Evolutionary conservation across 192 early-diverging fungal genomes (phyloP).

Genomic region (Backusella liffmaniae): DNA sequence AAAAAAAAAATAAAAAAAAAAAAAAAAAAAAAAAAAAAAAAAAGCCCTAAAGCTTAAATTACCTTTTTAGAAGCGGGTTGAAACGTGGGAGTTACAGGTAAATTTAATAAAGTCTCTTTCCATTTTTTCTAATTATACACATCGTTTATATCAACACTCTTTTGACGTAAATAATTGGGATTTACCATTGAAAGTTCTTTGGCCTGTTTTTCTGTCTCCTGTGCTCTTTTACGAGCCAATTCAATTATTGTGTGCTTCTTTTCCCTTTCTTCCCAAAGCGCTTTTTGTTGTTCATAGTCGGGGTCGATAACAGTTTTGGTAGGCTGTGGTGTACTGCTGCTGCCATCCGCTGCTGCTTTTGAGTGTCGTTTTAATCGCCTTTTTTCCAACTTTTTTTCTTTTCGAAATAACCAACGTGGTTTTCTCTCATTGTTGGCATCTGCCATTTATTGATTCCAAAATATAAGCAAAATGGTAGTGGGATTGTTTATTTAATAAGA

Average conservation of each 20-base stretch:
- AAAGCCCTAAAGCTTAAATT: not conserved
- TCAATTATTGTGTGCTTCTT: constrained; percentile 1
- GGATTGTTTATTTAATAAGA: not conserved
- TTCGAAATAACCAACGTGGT: not conserved
- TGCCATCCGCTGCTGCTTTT: not conserved
- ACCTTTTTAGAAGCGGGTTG: not conserved
- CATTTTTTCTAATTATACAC: constrained; percentile 10
- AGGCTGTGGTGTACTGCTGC: not conserved
- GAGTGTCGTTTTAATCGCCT: not conserved
- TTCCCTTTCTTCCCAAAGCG: constrained; percentile 13
- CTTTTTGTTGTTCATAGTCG: constrained; percentile 6
- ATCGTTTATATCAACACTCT: not conserved
- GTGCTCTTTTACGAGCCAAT: not conserved
- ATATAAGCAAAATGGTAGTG: not conserved
- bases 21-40: no score
- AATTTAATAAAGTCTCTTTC: constrained; percentile 16
- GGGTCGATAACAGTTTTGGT: not conserved
- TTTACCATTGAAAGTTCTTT: constrained; percentile 18
- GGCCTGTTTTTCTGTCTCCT: constrained; percentile 10
- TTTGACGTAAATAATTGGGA: not conserved
- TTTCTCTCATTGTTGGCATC: not conserved
- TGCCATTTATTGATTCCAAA: not conserved
- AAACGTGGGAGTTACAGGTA: constrained; percentile 9
- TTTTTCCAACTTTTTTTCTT: constrained; percentile 7
- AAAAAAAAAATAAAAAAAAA: no score